Evolutionary conservation across 2,329 filamentous ascomycete species (phyloP), one percentile per base, ranked within the genome.

Genomic region (Ophiocordyceps polyrhachis-furcata): DNA sequence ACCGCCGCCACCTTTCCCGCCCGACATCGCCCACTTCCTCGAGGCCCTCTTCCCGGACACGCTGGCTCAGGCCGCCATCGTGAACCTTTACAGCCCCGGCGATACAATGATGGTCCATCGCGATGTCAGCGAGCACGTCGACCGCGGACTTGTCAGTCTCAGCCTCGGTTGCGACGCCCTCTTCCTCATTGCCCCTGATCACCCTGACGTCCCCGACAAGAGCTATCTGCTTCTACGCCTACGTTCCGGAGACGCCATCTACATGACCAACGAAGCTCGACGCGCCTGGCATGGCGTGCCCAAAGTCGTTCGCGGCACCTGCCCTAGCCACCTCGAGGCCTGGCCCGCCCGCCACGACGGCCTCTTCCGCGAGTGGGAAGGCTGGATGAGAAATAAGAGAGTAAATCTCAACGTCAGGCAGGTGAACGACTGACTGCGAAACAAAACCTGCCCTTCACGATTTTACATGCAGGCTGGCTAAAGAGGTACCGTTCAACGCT

Each of bases 211-310:
- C 12, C 44, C 60, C 12, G 56, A 59, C 5, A 74, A 72, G 51
- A 62, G 64, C 21, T 73, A 72, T 48, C 56, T 82, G 5, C 62
- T 79, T 2, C 56, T 93, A 32, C 70, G 81, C 20, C 66, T 96
- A 35, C 71, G 79, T 21, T 93, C 86, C 1, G 89, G 91, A 0
- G 89, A 95, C 64, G 86, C 79, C 1, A 76, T 96, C 1, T 87
- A 93, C 56, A 96, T 98, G 89, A 79, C 76, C 43, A 74, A 81
- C 19, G 69, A 77, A 47, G 81, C 84, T 4, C 71, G 91, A 40
- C 93, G 86, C 62, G 88, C 89, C 2, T 96, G 89, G 89, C 91
- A 96, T 63, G 88, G 84, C 13, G 87, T 96, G 13, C 88, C 91
- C 6, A 91, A 88, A 58, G 81, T 96, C 13, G 56, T 95, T 32